Conservation (phyloP, 805 yeast species). For the Starmerella stigmatis region DNA sequence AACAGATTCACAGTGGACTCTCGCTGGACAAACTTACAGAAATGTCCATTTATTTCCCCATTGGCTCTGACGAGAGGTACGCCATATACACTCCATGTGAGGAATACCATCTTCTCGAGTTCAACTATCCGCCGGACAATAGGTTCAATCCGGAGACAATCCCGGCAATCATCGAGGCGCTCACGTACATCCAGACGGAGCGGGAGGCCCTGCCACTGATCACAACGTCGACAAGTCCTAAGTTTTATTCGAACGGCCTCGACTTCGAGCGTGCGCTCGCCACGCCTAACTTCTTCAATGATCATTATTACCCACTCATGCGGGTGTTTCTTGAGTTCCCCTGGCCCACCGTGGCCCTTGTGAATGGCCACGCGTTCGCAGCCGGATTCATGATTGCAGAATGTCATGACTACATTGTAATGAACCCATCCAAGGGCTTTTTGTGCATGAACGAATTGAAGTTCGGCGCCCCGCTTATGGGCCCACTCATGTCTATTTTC, state of each 20-base stretch:
- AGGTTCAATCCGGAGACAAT: constrained; percentile 30
- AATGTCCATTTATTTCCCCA: constrained; percentile 12
- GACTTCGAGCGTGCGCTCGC: constrained; percentile 31
- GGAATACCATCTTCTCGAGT: constrained; percentile 29
- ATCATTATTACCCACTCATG: constrained; percentile 29
- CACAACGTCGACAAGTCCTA: constrained; percentile 31
- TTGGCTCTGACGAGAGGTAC: constrained; percentile 10
- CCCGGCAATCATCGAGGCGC: constrained; percentile 30
- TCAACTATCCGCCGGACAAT: constrained; percentile 32
- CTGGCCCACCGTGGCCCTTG: constrained; percentile 33
- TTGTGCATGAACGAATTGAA: constrained; percentile 34
- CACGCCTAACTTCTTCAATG: constrained; percentile 31
- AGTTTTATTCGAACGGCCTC: constrained; percentile 34
- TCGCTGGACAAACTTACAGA: background rate
- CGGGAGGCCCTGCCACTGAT: constrained; percentile 30
- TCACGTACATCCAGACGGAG: constrained; percentile 27
- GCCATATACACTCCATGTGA: constrained; percentile 13
- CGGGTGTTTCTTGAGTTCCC: constrained; percentile 32
- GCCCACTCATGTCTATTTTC: constrained; percentile 32
- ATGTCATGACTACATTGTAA: constrained; percentile 33
- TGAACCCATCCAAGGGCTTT: constrained; percentile 33
- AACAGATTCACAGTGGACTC: no score
- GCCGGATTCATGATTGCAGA: constrained; percentile 34
- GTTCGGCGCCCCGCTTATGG: constrained; percentile 33
- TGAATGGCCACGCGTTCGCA: constrained; percentile 36